Base-by-base conservation (phyloP, 176 grass and related monocot genomes). In the Lolium multiflorum region DNA sequence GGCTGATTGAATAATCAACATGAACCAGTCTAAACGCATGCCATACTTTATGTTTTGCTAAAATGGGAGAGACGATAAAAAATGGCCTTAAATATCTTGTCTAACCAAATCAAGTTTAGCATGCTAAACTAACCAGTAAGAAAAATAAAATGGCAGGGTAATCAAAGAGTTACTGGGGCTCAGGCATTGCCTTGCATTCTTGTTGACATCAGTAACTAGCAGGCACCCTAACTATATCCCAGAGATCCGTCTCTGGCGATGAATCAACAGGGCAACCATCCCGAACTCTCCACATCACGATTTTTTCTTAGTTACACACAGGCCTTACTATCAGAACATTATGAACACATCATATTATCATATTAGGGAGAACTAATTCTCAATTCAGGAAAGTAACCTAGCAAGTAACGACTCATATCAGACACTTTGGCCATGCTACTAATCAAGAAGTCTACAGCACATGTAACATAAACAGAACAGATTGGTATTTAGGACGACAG, bases 81-180 rank as follows among this genome's bases (percentile, higher is more conserved):
- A 4, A 24, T 71, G 11, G 24, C 28, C 15, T 35, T 48, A 78
- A 14, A 39, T 21, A 59, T 78, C 37, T 28, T 69, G 13, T 8
- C 15, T 39, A 85, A 65, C 62, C 46, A 85, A 71, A 79, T 24
- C 7, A 60, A 80, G 9, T 21, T 82, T 7, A 57, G 76, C 61
- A 66, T 59, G 61, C 15, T 48, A 83, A 82, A 70, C 11, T 25
- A 3, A 87, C 15, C 28, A 11, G 17, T 54, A 75, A 58, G 31
- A 44, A 16, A 56, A 82, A 54, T 38, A 82, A 80, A 75, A 49
- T 12, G 59, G 50, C 44, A 69, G 38, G 59, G 21, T 57, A 59
- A 82, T 5, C 61, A 82, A 82, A 8, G 71, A 56, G 28, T 54
- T 78, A 76, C 22, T 75, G 17, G 78, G 4, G 46, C 14, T 66